Evolutionary conservation across 176 grass and related monocot species (phyloP), one percentile per base, ranked within the genome.

Genomic region (Eleusine coracana): DNA sequence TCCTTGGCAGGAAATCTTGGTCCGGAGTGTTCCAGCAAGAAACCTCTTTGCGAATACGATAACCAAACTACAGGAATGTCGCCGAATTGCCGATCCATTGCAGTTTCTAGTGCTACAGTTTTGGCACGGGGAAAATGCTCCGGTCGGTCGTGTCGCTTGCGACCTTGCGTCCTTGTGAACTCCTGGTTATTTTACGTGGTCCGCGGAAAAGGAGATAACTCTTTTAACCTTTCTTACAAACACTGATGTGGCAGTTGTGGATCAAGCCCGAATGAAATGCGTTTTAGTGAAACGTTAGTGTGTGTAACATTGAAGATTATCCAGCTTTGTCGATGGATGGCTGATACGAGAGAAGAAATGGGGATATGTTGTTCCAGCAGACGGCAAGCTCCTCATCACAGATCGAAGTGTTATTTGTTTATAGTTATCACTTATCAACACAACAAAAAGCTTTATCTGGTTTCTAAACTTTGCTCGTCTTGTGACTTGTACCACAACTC

Each of bases 11-110:
- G 5, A 78, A 74, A 71, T 18, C 17, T 64, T 49, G 56, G 7
- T 11, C 18, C 55, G 12, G 34, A 56, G 50, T 45, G 52, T 78
- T 78, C 42, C 21, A 12, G 29, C 66, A 79, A 78, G 67, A 18
- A 84, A 85, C 75, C 66, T 27, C 51, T 71, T 11, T 39, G 61
- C 66, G 29, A 74, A 51, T 20, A 40, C 13, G 51, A 71, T 40
- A 48, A 16, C 82, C 49, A 17, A 68, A 84, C 16, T 7, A 0
- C 44, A 56, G 7, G 6, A 68, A 8, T 8, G 28, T 66, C 10
- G 62, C 41, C 75, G 25, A 44, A 54, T 58, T 41, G 63, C 64
- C 40, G 10, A 84, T 49, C 64, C 64, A 10, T n/a, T 41, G 54
- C 25, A 6, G 76, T 21, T 38, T 70, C 15, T 28, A 54, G n/a